Evolutionary conservation across 1,139 yeast genomes (phyloP).

Genomic region (Geotrichum armillariae): DNA sequence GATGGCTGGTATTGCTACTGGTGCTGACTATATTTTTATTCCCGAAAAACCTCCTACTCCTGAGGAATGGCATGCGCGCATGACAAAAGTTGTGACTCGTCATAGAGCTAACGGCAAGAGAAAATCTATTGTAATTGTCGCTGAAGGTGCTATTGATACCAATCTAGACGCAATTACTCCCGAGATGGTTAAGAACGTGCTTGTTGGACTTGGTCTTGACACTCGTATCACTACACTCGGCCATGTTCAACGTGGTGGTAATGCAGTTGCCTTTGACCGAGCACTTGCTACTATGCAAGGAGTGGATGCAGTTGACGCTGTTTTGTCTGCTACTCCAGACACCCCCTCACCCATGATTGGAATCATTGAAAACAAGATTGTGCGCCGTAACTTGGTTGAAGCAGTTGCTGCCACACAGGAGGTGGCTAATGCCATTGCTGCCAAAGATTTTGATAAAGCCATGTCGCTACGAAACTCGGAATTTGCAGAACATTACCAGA

Average conservation of each 20-base stretch:
- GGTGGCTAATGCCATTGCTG: conserved; percentile 82
- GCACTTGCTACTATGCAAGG: conserved; percentile 93
- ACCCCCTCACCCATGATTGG: conserved; percentile 97
- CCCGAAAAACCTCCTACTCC: conserved; percentile 85
- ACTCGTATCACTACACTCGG: conserved; percentile 95
- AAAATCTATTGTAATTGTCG: conserved; percentile 92
- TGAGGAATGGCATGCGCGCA: conserved; percentile 67
- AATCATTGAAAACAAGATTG: conserved; percentile 80
- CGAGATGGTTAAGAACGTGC: conserved; percentile 72
- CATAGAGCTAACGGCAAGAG: conserved; percentile 89
- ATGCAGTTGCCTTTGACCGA: conserved; percentile 93
- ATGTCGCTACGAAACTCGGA: conserved; percentile 85
- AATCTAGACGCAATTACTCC: conserved; percentile 80
- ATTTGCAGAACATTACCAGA: conserved; percentile 74
- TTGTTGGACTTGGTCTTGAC: conserved; percentile 83
- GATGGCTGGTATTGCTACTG: conserved; percentile 93
- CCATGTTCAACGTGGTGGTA: conserved; percentile 98
- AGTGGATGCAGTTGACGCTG: conserved; percentile 95
- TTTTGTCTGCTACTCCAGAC: conserved; percentile 80
- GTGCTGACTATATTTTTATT: conserved; percentile 90
- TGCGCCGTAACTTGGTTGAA: conserved; percentile 79
- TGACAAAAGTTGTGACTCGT: conserved; percentile 58
- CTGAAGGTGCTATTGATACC: conserved; percentile 93
- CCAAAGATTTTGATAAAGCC: conserved; percentile 80
- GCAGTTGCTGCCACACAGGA: conserved; percentile 83